Evolutionary conservation across 768 basidiomycete genomes (phyloP).

Genomic region (Boletellus sp.): DNA sequence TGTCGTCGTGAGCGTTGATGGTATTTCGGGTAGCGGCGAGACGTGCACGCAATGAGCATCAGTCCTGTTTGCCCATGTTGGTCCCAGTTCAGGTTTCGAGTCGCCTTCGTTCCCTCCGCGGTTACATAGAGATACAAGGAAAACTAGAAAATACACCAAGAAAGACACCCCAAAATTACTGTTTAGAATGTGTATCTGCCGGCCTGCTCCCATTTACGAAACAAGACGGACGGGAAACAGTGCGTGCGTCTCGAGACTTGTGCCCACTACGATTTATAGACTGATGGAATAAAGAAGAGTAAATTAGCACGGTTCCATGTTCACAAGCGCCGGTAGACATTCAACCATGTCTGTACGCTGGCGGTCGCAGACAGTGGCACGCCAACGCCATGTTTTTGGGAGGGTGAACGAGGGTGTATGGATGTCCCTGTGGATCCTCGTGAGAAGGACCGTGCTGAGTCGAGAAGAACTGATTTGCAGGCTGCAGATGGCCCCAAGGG

Average conservation of each 20-base stretch:
- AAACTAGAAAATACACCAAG: constrained; percentile 19
- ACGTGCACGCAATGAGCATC: background rate
- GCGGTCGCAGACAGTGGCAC: constrained; percentile 9
- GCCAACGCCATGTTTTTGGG: constrained; percentile 13
- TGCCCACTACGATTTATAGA: constrained; percentile 11
- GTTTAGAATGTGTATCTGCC: constrained; percentile 2
- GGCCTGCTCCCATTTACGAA: constrained; percentile 7
- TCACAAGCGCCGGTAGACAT: background rate
- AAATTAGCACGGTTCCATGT: constrained; percentile 7
- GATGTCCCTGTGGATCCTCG: constrained; percentile 12
- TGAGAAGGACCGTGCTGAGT: constrained; percentile 2
- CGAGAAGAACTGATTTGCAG: constrained; percentile 25
- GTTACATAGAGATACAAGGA: constrained; percentile 26
- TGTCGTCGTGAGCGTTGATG: constrained; percentile 13
- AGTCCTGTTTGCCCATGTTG: constrained; percentile 24
- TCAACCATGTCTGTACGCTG: constrained; percentile 10
- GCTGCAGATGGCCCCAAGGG: constrained; percentile 23
- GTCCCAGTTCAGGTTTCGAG: constrained; percentile 5
- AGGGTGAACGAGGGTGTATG: constrained; percentile 1
- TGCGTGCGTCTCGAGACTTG: constrained; percentile 11
- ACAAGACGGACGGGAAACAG: constrained; percentile 7
- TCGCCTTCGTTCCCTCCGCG: background rate
- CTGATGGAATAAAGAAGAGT: constrained; percentile 13
- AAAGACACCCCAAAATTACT: constrained; percentile 1
- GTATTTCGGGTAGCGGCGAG: background rate